Conservation (phyloP, 1,284 basidiomycete genomes). For the Cutaneotrichosporon arboriforme region DNA sequence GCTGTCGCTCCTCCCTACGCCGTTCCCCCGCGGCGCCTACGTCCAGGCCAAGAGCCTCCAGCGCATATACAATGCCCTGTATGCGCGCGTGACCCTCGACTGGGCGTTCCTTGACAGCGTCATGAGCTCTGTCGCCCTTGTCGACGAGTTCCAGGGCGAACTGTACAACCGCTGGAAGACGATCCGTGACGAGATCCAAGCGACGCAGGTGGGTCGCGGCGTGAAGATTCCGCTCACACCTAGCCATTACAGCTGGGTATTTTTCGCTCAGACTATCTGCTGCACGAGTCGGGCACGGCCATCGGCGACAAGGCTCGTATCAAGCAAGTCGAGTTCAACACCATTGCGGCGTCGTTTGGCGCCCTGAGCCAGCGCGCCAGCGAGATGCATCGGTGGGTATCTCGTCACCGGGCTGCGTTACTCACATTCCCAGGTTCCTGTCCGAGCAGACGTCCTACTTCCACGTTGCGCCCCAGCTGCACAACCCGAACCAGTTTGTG, state of each 20-base stretch:
- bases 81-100: conserved; percentile 77
- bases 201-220: conserved; percentile 33
- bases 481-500: conserved; percentile 59
- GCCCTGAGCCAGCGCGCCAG: conserved; percentile 67
- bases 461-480: conserved; percentile 55
- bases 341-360: conserved; percentile 89
- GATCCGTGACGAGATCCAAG: conserved; percentile 57
- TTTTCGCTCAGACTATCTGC: conserved; percentile 92
- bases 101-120: conserved; percentile 71
- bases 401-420: conserved; percentile 2
- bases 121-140: conserved; percentile 77
- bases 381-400: conserved; percentile 66
- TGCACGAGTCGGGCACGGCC: conserved; percentile 56
- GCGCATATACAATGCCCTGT: conserved; percentile 74
- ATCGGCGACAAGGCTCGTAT: conserved; percentile 49
- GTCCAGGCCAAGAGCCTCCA: conserved; percentile 64
- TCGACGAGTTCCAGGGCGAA: conserved; percentile 79
- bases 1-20: conserved; percentile 77
- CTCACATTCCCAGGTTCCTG: conserved; percentile 57
- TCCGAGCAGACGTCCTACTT: conserved; percentile 62
- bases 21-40: conserved; percentile 73
- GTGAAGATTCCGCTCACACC: background rate
- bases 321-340: conserved; percentile 98
- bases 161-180: conserved; percentile 81
- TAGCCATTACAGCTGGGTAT: conserved; percentile 81